Evolutionary conservation across 768 basidiomycete genomes (phyloP), one percentile per base, ranked within the genome.

Genomic region (Lactarius pseudohatsudake): DNA sequence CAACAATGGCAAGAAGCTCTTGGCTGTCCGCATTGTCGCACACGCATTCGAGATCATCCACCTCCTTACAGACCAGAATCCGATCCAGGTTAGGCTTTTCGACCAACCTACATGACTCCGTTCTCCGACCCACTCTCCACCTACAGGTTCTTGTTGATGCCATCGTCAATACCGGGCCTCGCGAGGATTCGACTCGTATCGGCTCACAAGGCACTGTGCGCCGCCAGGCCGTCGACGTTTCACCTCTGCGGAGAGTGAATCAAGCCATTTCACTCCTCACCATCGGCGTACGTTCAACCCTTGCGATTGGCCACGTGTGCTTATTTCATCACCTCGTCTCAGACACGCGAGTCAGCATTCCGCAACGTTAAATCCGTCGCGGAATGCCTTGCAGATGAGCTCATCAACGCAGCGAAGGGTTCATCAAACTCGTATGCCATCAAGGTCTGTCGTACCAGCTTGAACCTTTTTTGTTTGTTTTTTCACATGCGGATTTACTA

Each of bases 351-450:
- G 81, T 98, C 96, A 56, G 95, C 97, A 61, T 99, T 99, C 94
- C 94, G 97, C 81, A 99, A 99, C 82, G 93, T 98, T 75, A 99
- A 99, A 81, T 97, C 95, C 68, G 91, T 99, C 74, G 95, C 97
- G 68, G 96, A 98, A 82, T 98, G 96, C 81, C 86, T 98, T 61
- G 96, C 97, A 67, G 97, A 98, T 78, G 97, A 99, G 80, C 90
- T 98, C 75, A 98, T 98, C 86, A 99, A 99, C 79, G 97, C 97
- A 62, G 97, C 96, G 71, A 98, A 99, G 84, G 97, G 97, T 71
- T 98, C 97, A 59, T 98, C 96, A 75, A 99, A 99, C 90, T 98
- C 96, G 63, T 99, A 98, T 78, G 96, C 96, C 69, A 99, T 99
- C 86, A 98, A 98, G 92, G 91, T 92, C 55, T 56, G 62, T 60